phyloP scores from a whole-genome alignment of 1,284 basidiomycete genomes.

The Malassezia sp. region DNA sequence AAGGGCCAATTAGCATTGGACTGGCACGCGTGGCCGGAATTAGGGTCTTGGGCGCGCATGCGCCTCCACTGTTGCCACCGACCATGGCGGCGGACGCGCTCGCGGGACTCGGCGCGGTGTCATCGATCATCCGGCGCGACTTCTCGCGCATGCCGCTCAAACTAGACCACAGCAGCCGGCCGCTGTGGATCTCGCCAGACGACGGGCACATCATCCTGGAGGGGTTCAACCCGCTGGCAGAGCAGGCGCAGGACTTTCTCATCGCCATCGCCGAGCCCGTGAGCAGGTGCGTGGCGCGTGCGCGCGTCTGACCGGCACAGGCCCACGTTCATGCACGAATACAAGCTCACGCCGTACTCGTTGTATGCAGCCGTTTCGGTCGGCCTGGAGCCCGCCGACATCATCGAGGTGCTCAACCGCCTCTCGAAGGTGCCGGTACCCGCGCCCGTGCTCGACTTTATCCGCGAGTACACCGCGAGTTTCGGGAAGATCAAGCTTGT shows the following conservation, averaged over 20 bases:
- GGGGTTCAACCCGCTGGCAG: constrained; percentile 63
- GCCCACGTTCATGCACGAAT: constrained; percentile 96
- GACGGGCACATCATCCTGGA: constrained; percentile 45
- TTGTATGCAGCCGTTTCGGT: constrained; percentile 97
- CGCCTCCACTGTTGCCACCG: too few relatives aligned
- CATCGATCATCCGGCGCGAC: constrained; percentile 22
- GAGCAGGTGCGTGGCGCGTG: constrained; percentile 68
- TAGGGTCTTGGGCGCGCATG: too few relatives aligned
- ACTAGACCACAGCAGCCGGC: constrained; percentile 37
- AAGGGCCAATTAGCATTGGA: too few relatives aligned
- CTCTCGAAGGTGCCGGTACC: constrained; percentile 45
- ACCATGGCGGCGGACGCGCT: too few relatives aligned
- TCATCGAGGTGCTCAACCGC: constrained; percentile 68
- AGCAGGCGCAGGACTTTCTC: constrained; percentile 95
- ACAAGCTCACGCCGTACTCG: constrained; percentile 94
- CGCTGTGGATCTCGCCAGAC: constrained; percentile 45
- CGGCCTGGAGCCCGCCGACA: constrained; percentile 91
- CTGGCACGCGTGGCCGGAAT: too few relatives aligned
- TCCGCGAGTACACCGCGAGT: constrained; percentile 40
- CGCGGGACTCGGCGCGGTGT: constrained; percentile 2
- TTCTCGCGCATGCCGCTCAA: constrained; percentile 42
- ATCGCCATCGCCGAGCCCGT: constrained; percentile 97
- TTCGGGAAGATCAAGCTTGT: constrained; percentile 47
- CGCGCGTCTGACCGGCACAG: constrained; percentile 51
- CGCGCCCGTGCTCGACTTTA: constrained; percentile 37